Evolutionary conservation across 1,284 basidiomycete genomes (phyloP).

Genomic region (Moesziomyces globuligerus): DNA sequence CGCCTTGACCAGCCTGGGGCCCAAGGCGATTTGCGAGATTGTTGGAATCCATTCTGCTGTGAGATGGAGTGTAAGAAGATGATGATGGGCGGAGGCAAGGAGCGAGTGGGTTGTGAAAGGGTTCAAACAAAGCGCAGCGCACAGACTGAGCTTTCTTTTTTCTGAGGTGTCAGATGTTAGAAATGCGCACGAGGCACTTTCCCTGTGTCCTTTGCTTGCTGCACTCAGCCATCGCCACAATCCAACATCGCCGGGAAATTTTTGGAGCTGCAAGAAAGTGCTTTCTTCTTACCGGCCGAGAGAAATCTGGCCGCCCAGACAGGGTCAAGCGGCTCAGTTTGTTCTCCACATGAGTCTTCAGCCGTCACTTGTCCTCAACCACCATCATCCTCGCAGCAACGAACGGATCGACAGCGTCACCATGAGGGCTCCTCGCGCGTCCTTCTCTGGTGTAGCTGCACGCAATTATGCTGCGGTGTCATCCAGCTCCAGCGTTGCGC

Average conservation of each 20-base stretch:
- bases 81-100: neutral
- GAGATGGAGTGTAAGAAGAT: neutral
- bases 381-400: slow-evolving; percentile 8
- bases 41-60: slow-evolving; percentile 24
- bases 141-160: slow-evolving; percentile 15
- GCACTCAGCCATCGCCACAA: neutral
- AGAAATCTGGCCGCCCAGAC: neutral
- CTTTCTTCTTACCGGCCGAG: slow-evolving; percentile 47
- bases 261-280: slow-evolving; percentile 1
- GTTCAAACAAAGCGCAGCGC: slow-evolving; percentile 1
- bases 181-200: neutral
- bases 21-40: slow-evolving; percentile 25
- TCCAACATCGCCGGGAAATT: neutral
- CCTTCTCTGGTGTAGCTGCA: neutral
- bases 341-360: neutral
- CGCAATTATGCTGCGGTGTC: no score
- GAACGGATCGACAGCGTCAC: neutral
- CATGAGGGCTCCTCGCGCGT: slow-evolving; percentile 9
- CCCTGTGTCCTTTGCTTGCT: neutral
- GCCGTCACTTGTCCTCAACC: neutral
- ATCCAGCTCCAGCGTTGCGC: neutral
- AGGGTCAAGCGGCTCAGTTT: slow-evolving; percentile 12
- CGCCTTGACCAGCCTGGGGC: slow-evolving; percentile 8
- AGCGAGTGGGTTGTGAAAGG: neutral
- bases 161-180: neutral